Percentiles rank a stretch among this genome's conserved stretches.
Conservation (phyloP, 1,139 yeast genomes). For the Ogataea hybrid region DNA sequence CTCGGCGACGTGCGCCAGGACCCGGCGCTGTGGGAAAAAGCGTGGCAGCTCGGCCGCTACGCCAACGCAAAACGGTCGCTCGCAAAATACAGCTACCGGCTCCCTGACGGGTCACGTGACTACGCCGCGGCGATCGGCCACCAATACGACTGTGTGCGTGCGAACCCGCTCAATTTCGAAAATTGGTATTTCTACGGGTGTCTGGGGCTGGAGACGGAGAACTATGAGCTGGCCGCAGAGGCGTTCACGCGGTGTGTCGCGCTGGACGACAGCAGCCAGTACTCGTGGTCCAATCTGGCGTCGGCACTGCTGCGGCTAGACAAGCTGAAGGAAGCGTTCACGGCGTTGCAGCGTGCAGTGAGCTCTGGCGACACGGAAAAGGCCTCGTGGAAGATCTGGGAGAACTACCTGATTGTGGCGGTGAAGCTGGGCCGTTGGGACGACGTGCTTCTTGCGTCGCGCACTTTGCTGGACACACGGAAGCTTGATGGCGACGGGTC, state of each 20-base stretch:
- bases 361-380: conserved; percentile 61
- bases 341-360: conserved; percentile 77
- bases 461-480: conserved; percentile 55
- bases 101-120: conserved; percentile 62
- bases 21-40: conserved; percentile 73
- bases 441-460: conserved; percentile 75
- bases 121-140: conserved; percentile 58
- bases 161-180: conserved; percentile 74
- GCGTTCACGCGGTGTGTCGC: conserved; percentile 93
- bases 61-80: conserved; percentile 85
- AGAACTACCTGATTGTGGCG: conserved; percentile 81
- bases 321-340: conserved; percentile 74
- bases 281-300: conserved; percentile 94
- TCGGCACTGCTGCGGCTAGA: conserved; percentile 68
- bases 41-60: conserved; percentile 86
- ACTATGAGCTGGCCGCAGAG: conserved; percentile 80
- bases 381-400: conserved; percentile 88
- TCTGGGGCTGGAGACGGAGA: conserved; percentile 72
- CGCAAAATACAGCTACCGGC: conserved; percentile 67
- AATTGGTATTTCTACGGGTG: conserved; percentile 96
- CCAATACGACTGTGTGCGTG: conserved; percentile 69
- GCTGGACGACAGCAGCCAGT: conserved; percentile 76
- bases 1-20: conserved; percentile 84
- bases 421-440: conserved; percentile 81
- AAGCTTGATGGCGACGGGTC: conserved; percentile 58